Evolutionary conservation across 169 alveolate species (phyloP).

Genomic region (Plasmodium chabaudi): DNA sequence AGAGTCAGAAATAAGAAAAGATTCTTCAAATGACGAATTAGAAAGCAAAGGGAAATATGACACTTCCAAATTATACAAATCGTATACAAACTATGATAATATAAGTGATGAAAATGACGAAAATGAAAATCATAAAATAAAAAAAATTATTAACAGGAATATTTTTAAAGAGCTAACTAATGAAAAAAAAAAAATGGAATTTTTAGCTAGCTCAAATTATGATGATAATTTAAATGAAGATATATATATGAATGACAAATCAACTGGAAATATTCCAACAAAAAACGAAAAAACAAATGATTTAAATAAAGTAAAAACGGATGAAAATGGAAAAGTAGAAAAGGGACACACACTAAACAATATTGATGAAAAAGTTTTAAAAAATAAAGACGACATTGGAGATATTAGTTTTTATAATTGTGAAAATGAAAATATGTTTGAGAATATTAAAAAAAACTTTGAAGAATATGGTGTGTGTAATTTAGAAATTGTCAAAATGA

Average conservation of each 20-base stretch:
- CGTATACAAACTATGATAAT: too few relatives aligned
- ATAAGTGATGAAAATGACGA: not conserved
- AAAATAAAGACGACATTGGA: constrained; percentile 10
- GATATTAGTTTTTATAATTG: constrained; percentile 6
- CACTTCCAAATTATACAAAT: not conserved
- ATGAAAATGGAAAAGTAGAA: not conserved
- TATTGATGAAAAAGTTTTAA: not conserved
- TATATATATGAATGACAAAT: too few relatives aligned
- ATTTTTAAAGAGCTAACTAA: not conserved
- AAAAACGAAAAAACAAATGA: not conserved
- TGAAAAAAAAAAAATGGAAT: not conserved
- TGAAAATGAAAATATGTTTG: constrained; percentile 25
- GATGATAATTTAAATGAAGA: not conserved
- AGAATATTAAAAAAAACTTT: constrained; percentile 27
- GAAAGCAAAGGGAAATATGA: not conserved
- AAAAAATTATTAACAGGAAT: constrained; percentile 17
- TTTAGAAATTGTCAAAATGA: constrained; percentile 44
- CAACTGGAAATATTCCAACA: too few relatives aligned
- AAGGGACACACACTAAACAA: not conserved
- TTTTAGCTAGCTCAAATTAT: not conserved
- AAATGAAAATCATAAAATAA: constrained; percentile 1
- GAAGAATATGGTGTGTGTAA: constrained; percentile 53
- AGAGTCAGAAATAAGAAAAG: not conserved
- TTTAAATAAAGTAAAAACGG: not conserved
- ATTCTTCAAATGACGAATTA: not conserved